Conservation (phyloP, 2,329 filamentous ascomycete species). For the Sporothrix protearum region DNA sequence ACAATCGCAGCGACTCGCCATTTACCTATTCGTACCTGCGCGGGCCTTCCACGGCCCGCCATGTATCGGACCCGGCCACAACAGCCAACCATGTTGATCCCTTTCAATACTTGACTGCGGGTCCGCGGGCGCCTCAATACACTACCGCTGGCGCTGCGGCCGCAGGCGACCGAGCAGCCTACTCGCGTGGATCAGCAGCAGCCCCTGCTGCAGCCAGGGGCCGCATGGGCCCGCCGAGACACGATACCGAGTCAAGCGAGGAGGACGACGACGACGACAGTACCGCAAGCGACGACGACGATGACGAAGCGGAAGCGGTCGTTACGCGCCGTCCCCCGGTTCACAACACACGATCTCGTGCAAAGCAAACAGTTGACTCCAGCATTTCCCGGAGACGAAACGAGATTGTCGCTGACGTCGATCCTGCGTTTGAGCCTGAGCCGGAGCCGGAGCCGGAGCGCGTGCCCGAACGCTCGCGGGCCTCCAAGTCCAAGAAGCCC, state of each 20-base stretch:
- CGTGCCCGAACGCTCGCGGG: constrained; percentile 16
- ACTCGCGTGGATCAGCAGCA: constrained; percentile 24
- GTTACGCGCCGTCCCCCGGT: constrained; percentile 15
- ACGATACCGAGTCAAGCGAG: constrained; percentile 31
- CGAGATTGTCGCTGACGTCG: constrained; percentile 42
- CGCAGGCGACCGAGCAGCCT: constrained; percentile 31
- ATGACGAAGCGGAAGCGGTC: constrained; percentile 23
- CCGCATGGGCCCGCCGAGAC: constrained; percentile 35
- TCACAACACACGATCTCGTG: constrained; percentile 28
- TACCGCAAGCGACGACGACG: constrained; percentile 35
- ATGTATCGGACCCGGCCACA: constrained; percentile 44
- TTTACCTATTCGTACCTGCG: constrained; percentile 47
- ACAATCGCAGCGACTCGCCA: constrained; percentile 41
- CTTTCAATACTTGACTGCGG: constrained; percentile 52
- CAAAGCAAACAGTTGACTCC: constrained; percentile 15
- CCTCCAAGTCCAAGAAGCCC: constrained; percentile 30
- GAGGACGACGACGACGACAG: constrained; percentile 34
- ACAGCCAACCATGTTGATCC: constrained; percentile 40
- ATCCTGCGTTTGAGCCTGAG: constrained; percentile 25
- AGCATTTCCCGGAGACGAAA: constrained; percentile 30
- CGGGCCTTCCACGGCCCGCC: constrained; percentile 38
- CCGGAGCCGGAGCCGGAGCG: constrained; percentile 27
- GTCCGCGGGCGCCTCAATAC: constrained; percentile 40
- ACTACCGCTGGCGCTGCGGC: constrained; percentile 34
- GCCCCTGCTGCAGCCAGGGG: constrained; percentile 37